Conservation (phyloP, 169 alveolate species). For the Eimeria tenella region DNA sequence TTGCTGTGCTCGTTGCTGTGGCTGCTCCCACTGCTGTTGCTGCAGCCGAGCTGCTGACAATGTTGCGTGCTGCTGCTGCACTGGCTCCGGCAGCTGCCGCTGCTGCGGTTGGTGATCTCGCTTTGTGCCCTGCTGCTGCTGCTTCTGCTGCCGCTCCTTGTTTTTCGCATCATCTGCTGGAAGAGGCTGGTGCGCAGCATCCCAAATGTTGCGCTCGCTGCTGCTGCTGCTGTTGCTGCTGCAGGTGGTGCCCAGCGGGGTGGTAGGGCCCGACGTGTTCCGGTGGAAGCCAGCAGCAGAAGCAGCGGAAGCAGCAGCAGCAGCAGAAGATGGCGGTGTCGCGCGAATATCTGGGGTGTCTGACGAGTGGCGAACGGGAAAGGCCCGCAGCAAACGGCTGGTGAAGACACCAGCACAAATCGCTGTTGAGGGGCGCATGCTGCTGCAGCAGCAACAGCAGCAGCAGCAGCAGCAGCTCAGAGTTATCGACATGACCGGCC, state of each 20-base stretch:
- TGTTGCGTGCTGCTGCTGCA: background rate
- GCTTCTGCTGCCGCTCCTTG: background rate
- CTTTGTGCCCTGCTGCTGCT: background rate
- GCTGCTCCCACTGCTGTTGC: background rate
- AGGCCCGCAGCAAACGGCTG: background rate
- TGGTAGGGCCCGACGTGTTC: background rate
- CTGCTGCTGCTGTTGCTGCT: slow-evolving; percentile 20
- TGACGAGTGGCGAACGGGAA: slow-evolving; percentile 38
- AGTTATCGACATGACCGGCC: slow-evolving; percentile 79
- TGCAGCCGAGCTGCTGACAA: background rate
- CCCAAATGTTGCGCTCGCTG: background rate
- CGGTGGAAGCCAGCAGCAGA: slow-evolving; percentile 10
- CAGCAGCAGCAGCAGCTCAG: slow-evolving; percentile 47
- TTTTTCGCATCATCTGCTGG: background rate
- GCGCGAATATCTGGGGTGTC: background rate
- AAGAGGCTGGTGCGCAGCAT: background rate
- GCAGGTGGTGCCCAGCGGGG: background rate
- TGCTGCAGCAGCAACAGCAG: slow-evolving; percentile 35
- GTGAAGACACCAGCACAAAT: slow-evolving; percentile 74
- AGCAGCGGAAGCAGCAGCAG: background rate
- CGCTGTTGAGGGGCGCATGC: slow-evolving; percentile 73
- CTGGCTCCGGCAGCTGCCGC: background rate
- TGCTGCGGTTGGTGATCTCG: background rate
- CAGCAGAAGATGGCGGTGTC: slow-evolving; percentile 2
- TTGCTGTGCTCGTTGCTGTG: background rate